Conservation (phyloP, 208 protist species). For the Naegleria fowleri region DNA sequence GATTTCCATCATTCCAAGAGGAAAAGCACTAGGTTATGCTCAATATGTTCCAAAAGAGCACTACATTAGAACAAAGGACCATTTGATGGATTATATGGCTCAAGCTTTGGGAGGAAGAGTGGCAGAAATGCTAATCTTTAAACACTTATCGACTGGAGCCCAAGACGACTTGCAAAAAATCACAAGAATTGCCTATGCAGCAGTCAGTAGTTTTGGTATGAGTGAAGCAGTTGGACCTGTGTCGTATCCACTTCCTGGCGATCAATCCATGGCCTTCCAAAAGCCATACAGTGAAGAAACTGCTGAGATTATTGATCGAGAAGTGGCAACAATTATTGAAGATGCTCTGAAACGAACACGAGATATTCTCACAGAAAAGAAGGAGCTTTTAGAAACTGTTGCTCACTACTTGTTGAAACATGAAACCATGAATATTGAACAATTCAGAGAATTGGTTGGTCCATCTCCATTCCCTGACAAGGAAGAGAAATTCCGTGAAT, state of each 20-base stretch:
- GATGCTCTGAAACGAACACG: slow-evolving; percentile 64
- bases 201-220: slow-evolving; percentile 57
- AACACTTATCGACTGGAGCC: slow-evolving; percentile 82
- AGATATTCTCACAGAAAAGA: slow-evolving; percentile 60
- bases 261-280: slow-evolving; percentile 50
- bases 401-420: slow-evolving; percentile 55
- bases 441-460: slow-evolving; percentile 9
- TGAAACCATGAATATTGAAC: slow-evolving; percentile 41
- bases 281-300: slow-evolving; percentile 78
- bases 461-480: not conserved
- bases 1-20: slow-evolving; percentile 92
- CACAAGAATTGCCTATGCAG: slow-evolving; percentile 79
- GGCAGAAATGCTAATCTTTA: slow-evolving; percentile 84
- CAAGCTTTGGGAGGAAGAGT: slow-evolving; percentile 84
- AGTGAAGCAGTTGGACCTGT: slow-evolving; percentile 54
- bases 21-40: slow-evolving; percentile 90
- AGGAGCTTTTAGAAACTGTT: slow-evolving; percentile 68
- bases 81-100: slow-evolving; percentile 86
- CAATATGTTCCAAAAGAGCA: slow-evolving; percentile 94
- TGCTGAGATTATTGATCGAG: slow-evolving; percentile 71
- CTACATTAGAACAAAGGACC: slow-evolving; percentile 72
- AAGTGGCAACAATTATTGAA: slow-evolving; percentile 71
- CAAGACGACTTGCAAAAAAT: slow-evolving; percentile 91
- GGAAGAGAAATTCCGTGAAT: not conserved
- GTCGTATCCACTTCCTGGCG: slow-evolving; percentile 62